Conservation (phyloP, 768 basidiomycete species). For the Kwoniella pini region DNA sequence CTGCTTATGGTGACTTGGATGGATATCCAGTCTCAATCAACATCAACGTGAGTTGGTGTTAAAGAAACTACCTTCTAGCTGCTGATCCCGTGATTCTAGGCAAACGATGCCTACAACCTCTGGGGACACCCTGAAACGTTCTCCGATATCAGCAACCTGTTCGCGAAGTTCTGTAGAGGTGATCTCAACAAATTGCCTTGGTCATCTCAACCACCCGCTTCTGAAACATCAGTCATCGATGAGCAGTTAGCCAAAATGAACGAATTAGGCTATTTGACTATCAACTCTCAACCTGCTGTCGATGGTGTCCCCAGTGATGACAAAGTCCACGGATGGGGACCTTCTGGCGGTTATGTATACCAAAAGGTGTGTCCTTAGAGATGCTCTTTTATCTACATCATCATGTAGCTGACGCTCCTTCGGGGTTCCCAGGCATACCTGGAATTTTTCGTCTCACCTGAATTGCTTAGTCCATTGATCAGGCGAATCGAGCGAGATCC, state of each 20-base stretch:
- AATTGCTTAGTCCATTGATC: slow-evolving; percentile 70
- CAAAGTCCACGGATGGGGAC: slow-evolving; percentile 88
- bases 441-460: slow-evolving; percentile 86
- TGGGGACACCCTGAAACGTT: slow-evolving; percentile 50
- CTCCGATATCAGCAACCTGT: slow-evolving; percentile 48
- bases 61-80: neutral
- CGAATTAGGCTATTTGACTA: slow-evolving; percentile 87
- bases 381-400: neutral
- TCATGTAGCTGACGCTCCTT: slow-evolving; percentile 12
- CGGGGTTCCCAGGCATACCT: slow-evolving; percentile 72
- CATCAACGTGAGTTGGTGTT: slow-evolving; percentile 65
- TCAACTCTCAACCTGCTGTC: slow-evolving; percentile 96
- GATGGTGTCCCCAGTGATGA: slow-evolving; percentile 85
- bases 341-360: slow-evolving; percentile 88
- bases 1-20: slow-evolving; percentile 96
- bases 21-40: slow-evolving; percentile 93
- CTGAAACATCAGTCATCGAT: slow-evolving; percentile 55
- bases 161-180: slow-evolving; percentile 53
- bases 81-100: slow-evolving; percentile 12
- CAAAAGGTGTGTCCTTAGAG: slow-evolving; percentile 68
- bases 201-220: slow-evolving; percentile 54
- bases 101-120: slow-evolving; percentile 44
- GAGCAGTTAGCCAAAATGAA: slow-evolving; percentile 66
- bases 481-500: slow-evolving; percentile 80
- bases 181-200: slow-evolving; percentile 53